Evolutionary conservation across 495 filamentous ascomycete species (phyloP).

Genomic region (Podospora bellae-mahoneyi): DNA sequence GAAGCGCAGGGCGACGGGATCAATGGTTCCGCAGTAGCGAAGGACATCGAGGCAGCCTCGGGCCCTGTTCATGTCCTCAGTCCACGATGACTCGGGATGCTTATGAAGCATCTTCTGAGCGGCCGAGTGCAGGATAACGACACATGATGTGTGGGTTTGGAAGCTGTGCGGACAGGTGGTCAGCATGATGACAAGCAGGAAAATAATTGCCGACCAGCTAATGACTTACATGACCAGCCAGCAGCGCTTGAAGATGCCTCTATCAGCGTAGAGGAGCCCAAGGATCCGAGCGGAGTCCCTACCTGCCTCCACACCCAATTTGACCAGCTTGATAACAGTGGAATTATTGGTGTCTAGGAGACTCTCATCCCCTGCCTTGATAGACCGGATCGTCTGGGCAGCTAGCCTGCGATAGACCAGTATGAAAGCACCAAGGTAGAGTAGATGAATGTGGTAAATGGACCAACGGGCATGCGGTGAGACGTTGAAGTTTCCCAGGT

Average conservation of each 20-base stretch:
- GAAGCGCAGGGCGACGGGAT: slow-evolving; percentile 27
- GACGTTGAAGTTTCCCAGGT: slow-evolving; percentile 15
- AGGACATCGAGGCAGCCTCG: slow-evolving; percentile 29
- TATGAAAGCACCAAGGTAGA: slow-evolving; percentile 35
- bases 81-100: slow-evolving; percentile 21
- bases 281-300: slow-evolving; percentile 30
- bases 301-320: slow-evolving; percentile 27
- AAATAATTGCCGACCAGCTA: not conserved
- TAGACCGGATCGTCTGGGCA: slow-evolving; percentile 21
- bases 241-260: slow-evolving; percentile 31
- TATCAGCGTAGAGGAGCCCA: slow-evolving; percentile 25
- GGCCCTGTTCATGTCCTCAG: slow-evolving; percentile 26
- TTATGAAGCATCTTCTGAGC: slow-evolving; percentile 32
- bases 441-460: slow-evolving; percentile 33
- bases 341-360: slow-evolving; percentile 1
- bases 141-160: slow-evolving; percentile 33
- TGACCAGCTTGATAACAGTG: slow-evolving; percentile 12
- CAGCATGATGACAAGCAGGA: not conserved
- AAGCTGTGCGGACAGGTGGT: slow-evolving; percentile 18
- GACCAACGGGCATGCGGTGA: slow-evolving; percentile 23
- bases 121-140: slow-evolving; percentile 30
- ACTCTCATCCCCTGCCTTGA: not conserved
- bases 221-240: slow-evolving; percentile 35
- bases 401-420: slow-evolving; percentile 35
- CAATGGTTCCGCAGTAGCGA: slow-evolving; percentile 24